These are phyloP conservation scores for Leersia perrieri DNA, from an alignment of 176 grass and related monocot species.

Conservation along the genomic window DNA sequence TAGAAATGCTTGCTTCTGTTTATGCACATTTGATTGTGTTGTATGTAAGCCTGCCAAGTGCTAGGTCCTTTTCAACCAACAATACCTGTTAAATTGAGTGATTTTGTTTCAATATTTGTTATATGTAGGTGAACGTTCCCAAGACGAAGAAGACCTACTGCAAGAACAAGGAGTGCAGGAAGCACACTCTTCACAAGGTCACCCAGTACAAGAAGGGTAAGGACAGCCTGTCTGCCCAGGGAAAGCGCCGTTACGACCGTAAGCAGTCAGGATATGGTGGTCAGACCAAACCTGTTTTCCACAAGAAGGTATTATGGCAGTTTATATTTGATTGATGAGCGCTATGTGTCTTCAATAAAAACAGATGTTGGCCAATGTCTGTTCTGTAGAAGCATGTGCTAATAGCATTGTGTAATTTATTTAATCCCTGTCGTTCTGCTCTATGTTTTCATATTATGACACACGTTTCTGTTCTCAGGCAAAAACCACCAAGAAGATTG, in stretches of 20 bases:
- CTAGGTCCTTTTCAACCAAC: too few relatives aligned
- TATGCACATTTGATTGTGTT: background rate
- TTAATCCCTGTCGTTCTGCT: background rate
- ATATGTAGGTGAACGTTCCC: slow-evolving; percentile 76
- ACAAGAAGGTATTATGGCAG: slow-evolving; percentile 69
- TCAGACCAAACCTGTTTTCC: slow-evolving; percentile 92
- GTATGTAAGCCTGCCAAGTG: background rate
- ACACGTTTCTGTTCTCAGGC: slow-evolving; percentile 44
- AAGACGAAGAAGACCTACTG: slow-evolving; percentile 98
- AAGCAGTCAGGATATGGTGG: slow-evolving; percentile 97
- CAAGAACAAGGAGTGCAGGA: slow-evolving; percentile 95
- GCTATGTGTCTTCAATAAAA: background rate
- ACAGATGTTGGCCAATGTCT: background rate
- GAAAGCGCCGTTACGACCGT: slow-evolving; percentile 91
- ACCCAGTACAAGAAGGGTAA: slow-evolving; percentile 98
- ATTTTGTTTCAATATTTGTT: background rate
- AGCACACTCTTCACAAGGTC: slow-evolving; percentile 96
- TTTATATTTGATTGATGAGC: background rate
- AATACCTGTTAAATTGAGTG: background rate
- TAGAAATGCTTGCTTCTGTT: background rate
- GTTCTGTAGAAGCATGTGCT: background rate
- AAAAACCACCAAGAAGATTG: slow-evolving; percentile 96
- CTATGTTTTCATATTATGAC: background rate
- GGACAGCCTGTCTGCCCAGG: slow-evolving; percentile 84
- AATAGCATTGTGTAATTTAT: background rate